Base-by-base conservation (phyloP, 2,329 filamentous ascomycete species). In the Sporothrix schenckii region DNA sequence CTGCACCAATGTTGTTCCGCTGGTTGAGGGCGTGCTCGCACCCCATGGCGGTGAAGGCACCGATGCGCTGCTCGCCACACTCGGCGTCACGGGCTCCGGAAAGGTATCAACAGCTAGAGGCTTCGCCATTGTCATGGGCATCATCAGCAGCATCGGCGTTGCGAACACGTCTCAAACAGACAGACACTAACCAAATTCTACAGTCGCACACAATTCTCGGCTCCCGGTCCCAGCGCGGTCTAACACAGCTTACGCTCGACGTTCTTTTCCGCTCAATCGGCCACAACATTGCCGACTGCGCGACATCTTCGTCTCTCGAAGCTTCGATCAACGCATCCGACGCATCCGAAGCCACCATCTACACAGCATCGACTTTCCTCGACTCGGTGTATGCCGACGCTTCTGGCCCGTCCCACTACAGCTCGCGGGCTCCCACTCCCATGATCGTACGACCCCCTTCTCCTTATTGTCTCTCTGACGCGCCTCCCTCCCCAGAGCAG, bases 181-280 rank as follows among this genome's bases (percentile, higher is more conserved):
- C 24, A 13, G 1, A 30, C 19, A 49, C 39, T 47, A 30, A 50
- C 39, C 24, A 1, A 13, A 2, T 6, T 11, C 41, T 52, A 27
- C 50, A 97, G 94, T 96, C 92, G 73, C 94, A 99, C 79, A 99
- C 95, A 0, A 97, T 98, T 72, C 87, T 99, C 19, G 95, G 95
- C 69, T 96, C 92, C 14, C 91, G 90, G 75, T 88, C 87, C 27
- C 92, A 97, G 80, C 90, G 94, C 74, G 95, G 95, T 73, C 83
- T 99, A 69, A 97, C 93, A 0, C 95, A 99, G 79, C 90, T 99
- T 76, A 88, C 93, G 0, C 89, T 99, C 69, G 94, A 98, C 77
- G 87, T 96, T 53, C 85, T 98, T 66, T 99, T 96, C 81, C 89
- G 90, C 73, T 94, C 92, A 58, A 88, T 97, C 66, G 88, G 88